phyloP scores from a whole-genome alignment of 352 stramenopile genomes.

The Globisporangium mamillatum region DNA sequence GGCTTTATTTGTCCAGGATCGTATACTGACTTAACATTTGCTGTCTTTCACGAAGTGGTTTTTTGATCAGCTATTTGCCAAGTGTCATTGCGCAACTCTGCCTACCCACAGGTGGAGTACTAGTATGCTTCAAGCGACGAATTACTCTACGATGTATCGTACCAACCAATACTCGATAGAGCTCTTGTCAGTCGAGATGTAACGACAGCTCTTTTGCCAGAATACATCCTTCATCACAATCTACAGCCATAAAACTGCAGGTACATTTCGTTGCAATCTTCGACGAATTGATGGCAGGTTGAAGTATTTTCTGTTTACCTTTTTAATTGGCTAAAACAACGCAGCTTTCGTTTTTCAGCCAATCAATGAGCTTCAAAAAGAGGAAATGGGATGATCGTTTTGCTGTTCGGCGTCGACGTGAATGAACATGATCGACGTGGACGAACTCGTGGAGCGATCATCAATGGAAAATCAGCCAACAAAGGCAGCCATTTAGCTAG shows the following conservation, averaged over 20 bases:
- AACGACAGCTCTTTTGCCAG: no score
- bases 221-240: not conserved
- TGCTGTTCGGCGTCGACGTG: not conserved
- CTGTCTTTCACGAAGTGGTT: no score
- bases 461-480: not conserved
- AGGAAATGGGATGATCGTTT: not conserved
- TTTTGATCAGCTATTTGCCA: no score
- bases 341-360: not conserved
- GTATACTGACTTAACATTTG: no score
- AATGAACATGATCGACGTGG: not conserved
- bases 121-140: not conserved
- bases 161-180: not conserved
- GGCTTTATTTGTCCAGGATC: no score
- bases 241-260: not conserved
- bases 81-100: no score
- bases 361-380: not conserved
- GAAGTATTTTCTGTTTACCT: not conserved
- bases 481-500: not conserved
- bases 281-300: not conserved
- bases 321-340: not conserved
- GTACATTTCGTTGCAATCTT: not conserved
- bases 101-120: not conserved
- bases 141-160: not conserved
- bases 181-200: no score
- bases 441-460: not conserved